These are phyloP conservation scores for Kitagawia praeruptora DNA, from an alignment of 129 eudicot species.

Conservation along the genomic window DNA sequence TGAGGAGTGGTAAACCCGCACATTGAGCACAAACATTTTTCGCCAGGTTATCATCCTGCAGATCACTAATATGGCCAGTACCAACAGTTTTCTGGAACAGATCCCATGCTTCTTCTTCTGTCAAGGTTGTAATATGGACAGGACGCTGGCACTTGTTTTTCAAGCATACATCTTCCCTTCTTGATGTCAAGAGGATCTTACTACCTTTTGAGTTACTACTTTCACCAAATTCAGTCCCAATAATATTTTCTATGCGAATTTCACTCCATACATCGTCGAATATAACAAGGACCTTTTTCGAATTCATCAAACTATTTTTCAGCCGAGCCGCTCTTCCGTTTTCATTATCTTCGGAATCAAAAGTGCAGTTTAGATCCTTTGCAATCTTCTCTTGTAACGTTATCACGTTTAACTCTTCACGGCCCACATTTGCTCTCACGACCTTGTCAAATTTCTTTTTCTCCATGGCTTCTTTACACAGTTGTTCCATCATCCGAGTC, in stretches of 20 bases:
- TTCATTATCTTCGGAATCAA: background rate
- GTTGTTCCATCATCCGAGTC: no score
- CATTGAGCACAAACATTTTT: background rate
- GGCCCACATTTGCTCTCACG: no score
- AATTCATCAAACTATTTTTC: background rate
- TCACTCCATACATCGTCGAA: constrained; percentile 6
- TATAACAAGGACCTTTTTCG: background rate
- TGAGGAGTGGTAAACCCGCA: background rate
- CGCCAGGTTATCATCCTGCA: background rate
- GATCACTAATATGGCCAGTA: background rate
- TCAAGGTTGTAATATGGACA: background rate
- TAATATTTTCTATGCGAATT: background rate
- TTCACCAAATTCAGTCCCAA: constrained; percentile 1
- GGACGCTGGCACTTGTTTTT: background rate
- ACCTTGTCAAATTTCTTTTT: no score
- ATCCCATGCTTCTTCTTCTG: constrained; percentile 2
- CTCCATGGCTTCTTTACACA: no score
- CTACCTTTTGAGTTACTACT: background rate
- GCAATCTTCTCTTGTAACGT: background rate
- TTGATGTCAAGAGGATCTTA: constrained; percentile 7
- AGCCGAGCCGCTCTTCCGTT: background rate
- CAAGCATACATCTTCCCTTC: background rate
- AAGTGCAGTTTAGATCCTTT: background rate
- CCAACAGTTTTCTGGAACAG: background rate
- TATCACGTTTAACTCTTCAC: no score